Evolutionary conservation across 139 green algal species (phyloP), one percentile per base, ranked within the genome.

Genomic region (Chlorella sp.): DNA sequence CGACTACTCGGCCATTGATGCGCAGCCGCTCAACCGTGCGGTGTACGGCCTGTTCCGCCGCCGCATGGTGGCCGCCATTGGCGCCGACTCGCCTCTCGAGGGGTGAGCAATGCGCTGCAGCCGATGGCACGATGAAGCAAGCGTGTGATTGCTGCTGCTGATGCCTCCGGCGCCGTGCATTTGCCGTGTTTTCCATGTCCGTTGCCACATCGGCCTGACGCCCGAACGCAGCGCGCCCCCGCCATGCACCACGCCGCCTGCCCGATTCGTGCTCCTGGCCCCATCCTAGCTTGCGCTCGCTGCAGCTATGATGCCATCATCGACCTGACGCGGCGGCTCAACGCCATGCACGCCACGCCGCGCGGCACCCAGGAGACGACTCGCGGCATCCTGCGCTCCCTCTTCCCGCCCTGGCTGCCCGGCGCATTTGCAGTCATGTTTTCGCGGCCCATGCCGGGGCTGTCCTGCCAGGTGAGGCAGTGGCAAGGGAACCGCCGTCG

Each of bases 391-490:
- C 87, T 98, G 0, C 83, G 79, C 17, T 94, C 92, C 0, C 83
- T 98, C 1, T 96, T 98, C 46, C 95, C 95, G 0, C 79, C 79
- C 16, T 98, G 94, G 94, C 91, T 98, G 86, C 95, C 91, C 0
- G 73, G 65, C 8, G 91, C 92, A 7, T 98, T 98, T 87, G 92
- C 87, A 81, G 91, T 95, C 38, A 82, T 80, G 62, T 74, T 64
- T n/a, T 44, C 79, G 1, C 14, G 44, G 62, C 79, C 79, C 43
- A 62, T 84, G 79, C 79, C 79, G 0, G 44, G 43, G 16, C 62
- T 84, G n/a, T 84, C 79, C 3, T 84, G 79, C 78, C 76, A 82
- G 67, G 84, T 86, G 54, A 3, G 41, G 41, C 38, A 51, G 69
- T 20, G 26, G 43, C 44, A 13, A 34, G 8, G 46, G 46, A 54